These are phyloP conservation scores for Acidomyces sp. DNA, from an alignment of 495 filamentous ascomycete genomes.

Conservation along the genomic window DNA sequence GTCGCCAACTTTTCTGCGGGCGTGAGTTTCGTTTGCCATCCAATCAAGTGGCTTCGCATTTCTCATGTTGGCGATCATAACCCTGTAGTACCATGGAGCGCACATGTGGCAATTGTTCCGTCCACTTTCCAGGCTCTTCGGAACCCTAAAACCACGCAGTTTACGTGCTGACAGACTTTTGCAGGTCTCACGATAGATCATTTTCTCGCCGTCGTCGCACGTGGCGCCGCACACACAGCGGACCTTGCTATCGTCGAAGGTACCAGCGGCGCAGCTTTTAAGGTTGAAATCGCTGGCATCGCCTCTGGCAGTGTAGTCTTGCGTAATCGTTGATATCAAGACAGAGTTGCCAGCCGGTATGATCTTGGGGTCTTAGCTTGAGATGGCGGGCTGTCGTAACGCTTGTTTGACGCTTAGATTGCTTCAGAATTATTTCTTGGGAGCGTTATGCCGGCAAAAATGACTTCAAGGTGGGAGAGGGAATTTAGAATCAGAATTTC, in stretches of 20 bases:
- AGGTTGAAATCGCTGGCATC: constrained; percentile 11
- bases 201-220: constrained; percentile 7
- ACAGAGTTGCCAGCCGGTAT: background rate
- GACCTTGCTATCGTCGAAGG: constrained; percentile 1
- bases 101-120: constrained; percentile 14
- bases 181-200: constrained; percentile 11
- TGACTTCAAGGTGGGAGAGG: background rate
- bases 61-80: constrained; percentile 6
- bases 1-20: no score
- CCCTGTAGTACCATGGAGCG: constrained; percentile 12
- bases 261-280: background rate
- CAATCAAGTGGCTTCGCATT: background rate
- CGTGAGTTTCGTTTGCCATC: no score
- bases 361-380: background rate
- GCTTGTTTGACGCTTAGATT: constrained; percentile 1
- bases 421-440: constrained; percentile 4
- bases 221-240: constrained; percentile 10
- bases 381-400: constrained; percentile 2
- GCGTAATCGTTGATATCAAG: background rate
- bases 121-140: constrained; percentile 1
- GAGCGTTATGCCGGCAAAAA: constrained; percentile 11
- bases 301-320: constrained; percentile 8
- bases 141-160: constrained; percentile 11
- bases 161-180: constrained; percentile 16
- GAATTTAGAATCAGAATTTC: background rate